Percentiles rank a stretch among this genome's conserved stretches.
These are phyloP conservation scores for Mortierella sp. DNA, from an alignment of 371 early-diverging fungal species.

Conservation along the genomic window DNA sequence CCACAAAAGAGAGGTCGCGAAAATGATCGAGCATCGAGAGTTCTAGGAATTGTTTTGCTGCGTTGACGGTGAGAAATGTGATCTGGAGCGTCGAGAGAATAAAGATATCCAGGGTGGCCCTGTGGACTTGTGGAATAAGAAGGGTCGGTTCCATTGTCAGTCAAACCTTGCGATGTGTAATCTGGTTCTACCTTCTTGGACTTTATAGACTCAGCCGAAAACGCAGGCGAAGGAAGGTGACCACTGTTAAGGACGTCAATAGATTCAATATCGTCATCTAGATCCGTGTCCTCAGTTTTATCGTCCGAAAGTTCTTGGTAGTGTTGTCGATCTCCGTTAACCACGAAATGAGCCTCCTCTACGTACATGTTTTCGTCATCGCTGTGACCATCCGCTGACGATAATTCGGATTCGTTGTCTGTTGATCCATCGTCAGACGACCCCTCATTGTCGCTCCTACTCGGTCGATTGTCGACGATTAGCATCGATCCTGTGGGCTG, in stretches of 20 bases:
- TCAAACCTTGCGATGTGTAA: background rate
- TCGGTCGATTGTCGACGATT: background rate
- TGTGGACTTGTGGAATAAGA: background rate
- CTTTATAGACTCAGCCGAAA: constrained; percentile 11
- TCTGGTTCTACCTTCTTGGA: background rate
- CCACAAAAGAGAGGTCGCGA: constrained; percentile 29
- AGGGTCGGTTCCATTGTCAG: background rate
- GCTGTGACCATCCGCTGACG: constrained; percentile 17
- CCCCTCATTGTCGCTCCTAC: constrained; percentile 14
- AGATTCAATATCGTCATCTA: constrained; percentile 8
- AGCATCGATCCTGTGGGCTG: background rate
- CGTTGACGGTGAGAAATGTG: constrained; percentile 14
- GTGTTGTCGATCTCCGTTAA: constrained; percentile 8
- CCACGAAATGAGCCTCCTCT: constrained; percentile 8
- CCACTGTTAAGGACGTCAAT: background rate
- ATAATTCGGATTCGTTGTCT: constrained; percentile 16
- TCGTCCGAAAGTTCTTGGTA: background rate
- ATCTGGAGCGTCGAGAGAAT: constrained; percentile 1
- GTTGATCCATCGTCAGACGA: constrained; percentile 18
- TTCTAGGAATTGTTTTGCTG: constrained; percentile 22
- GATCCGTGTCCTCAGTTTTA: constrained; percentile 12
- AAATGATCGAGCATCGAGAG: background rate
- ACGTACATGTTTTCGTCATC: constrained; percentile 23
- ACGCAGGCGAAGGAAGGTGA: constrained; percentile 25
- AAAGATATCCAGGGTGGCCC: background rate